Base-by-base conservation (phyloP, 2,329 filamentous ascomycete genomes). In the Verticillium klebahnii region DNA sequence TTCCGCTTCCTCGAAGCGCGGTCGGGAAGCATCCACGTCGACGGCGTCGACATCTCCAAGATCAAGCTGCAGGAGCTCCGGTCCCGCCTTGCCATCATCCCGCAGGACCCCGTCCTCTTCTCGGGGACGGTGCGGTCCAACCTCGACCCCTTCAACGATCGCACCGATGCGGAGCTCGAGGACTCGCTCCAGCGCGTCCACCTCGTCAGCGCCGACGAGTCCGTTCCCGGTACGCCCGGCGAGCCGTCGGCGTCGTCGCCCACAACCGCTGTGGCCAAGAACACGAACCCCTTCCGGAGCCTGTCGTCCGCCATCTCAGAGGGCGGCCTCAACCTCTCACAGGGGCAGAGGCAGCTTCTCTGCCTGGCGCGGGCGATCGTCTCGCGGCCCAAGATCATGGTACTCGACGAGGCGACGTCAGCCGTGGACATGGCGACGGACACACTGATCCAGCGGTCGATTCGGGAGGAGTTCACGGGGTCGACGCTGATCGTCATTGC, bases 341-440 rank as follows among this genome's bases (percentile, higher is more conserved):
- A 92, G 71, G 89, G 90, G 32, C 90, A 93, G 73, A 83, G 90
- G 2, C 90, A 93, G 73, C 86, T 92, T 0, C 82, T 93, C 40
- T 92, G 89, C 69, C 84, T 92, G 4, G 89, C 89, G 1, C 87
- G 87, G 58, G 89, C 87, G 58, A 91, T 92, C 67, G 86, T 92
- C 29, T 82, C 85, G 0, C 82, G 87, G 0, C 89, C 90, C 3
- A 89, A 89, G 70, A 86, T 94, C 67, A 89, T 94, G 84, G 86
- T 93, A 1, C 82, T 93, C 1, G 90, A 94, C 71, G 90, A 93
- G 75, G 90, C 91, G 0, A 94, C 91, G 0, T 89, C 85, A 3
- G 89, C 90, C 0, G 89, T 93, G 2, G 90, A 93, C 72, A 91
- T 92, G 87, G 79, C 82, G 50, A 93, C 90, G 0, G 90, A 93